Percentiles rank a stretch among this genome's conserved stretches.
Conservation (phyloP, 2,329 filamentous ascomycete genomes). For the Claviceps sorghi region DNA sequence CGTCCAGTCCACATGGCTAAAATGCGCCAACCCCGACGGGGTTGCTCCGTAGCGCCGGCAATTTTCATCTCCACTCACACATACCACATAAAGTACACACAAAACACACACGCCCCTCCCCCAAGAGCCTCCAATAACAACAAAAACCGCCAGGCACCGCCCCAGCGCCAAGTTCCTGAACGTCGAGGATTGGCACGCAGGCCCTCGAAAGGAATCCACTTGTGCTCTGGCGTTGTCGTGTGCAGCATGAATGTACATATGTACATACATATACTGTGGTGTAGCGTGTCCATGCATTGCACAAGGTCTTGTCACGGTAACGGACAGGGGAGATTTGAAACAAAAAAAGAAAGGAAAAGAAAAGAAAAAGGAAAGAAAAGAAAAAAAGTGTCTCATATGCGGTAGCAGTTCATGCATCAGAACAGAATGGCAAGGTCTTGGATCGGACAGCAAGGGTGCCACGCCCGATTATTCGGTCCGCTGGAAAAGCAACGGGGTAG, state of each 20-base stretch:
- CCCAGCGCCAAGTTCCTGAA: neutral
- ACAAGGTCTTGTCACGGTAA: neutral
- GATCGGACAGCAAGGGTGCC: neutral
- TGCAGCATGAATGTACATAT: too few species aligned
- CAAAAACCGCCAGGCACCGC: too few species aligned
- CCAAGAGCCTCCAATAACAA: too few species aligned
- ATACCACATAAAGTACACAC: too few species aligned
- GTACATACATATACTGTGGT: neutral
- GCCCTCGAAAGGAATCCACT: neutral
- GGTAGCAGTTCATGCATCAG: neutral
- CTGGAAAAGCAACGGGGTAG: neutral
- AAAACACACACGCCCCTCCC: too few species aligned
- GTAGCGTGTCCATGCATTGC: neutral
- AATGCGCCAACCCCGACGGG: neutral
- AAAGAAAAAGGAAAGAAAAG: too few species aligned
- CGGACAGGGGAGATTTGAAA: neutral
- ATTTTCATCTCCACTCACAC: neutral
- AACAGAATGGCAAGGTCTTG: neutral
- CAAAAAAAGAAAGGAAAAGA: too few species aligned
- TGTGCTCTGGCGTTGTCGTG: neutral
- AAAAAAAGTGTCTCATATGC: neutral
- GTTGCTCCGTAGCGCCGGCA: neutral
- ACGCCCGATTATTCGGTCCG: neutral
- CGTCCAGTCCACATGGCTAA: neutral
- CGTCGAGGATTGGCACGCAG: neutral